Percentiles rank a stretch among this genome's conserved stretches.
phyloP scores from a whole-genome alignment of 75 land plant genomes.

The Azolla pinnata region DNA sequence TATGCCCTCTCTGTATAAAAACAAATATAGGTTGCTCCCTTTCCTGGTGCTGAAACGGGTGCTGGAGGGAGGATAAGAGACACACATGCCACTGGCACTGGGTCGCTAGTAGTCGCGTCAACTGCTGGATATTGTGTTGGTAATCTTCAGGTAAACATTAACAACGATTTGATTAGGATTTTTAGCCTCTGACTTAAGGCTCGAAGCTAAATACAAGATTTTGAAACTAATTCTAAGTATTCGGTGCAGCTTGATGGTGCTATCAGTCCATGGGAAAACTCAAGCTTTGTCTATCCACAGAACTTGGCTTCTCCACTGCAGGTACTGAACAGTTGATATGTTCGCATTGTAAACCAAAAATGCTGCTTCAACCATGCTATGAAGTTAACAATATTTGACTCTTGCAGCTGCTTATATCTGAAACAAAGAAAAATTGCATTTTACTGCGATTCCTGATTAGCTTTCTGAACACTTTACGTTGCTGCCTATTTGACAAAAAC shows the following conservation, averaged over 20 bases:
- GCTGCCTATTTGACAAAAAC: too few species aligned
- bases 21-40: constrained; percentile 59
- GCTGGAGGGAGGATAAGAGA: constrained; percentile 94
- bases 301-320: constrained; percentile 80
- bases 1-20: neutral
- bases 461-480: too few species aligned
- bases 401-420: too few species aligned
- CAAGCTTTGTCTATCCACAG: constrained; percentile 60
- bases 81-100: constrained; percentile 97
- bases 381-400: too few species aligned
- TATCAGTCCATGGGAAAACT: constrained; percentile 85
- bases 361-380: too few species aligned
- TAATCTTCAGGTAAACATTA: constrained; percentile 45
- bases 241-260: constrained; percentile 68
- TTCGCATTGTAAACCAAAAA: neutral
- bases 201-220: too few species aligned
- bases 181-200: too few species aligned
- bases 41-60: constrained; percentile 95
- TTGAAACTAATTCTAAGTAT: too few species aligned
- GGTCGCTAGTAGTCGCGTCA: constrained; percentile 85
- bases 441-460: too few species aligned
- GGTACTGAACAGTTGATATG: constrained; percentile 21
- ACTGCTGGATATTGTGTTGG: constrained; percentile 97
- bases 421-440: too few species aligned
- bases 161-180: too few species aligned